phyloP scores from a whole-genome alignment of 257 asterid genomes.

The Solanum microdontum region DNA sequence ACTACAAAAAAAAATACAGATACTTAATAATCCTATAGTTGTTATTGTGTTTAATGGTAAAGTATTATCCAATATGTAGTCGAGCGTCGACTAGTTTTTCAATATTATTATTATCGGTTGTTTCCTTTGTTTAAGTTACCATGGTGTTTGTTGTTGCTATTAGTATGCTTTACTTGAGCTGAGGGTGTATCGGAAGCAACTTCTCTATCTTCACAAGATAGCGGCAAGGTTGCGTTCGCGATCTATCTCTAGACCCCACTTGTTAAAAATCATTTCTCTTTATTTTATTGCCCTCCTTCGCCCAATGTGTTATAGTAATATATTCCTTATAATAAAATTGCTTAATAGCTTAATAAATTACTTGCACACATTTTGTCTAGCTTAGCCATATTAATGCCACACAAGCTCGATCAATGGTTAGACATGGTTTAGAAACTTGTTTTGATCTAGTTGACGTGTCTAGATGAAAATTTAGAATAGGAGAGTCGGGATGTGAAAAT shows the following conservation, averaged over 20 bases:
- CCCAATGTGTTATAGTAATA: not conserved
- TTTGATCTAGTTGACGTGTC: not conserved
- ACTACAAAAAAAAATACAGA: not conserved
- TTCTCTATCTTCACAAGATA: not conserved
- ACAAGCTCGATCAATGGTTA: not conserved
- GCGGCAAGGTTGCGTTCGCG: not conserved
- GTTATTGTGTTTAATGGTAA: not conserved
- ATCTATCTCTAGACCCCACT: not conserved
- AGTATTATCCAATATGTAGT: not conserved
- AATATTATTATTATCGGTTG: not conserved
- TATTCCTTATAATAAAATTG: not conserved
- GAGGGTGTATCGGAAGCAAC: not conserved
- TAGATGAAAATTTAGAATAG: not conserved
- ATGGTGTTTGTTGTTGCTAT: not conserved
- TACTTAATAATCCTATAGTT: not conserved
- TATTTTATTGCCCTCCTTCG: not conserved
- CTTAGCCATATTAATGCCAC: not conserved
- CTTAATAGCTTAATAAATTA: not conserved
- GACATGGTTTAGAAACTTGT: not conserved
- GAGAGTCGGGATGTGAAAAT: not conserved
- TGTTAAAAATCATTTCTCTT: not conserved
- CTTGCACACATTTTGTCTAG: not conserved
- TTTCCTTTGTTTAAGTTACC: not conserved
- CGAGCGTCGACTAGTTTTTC: not conserved
- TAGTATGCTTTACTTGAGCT: not conserved